phyloP scores from a whole-genome alignment of 768 basidiomycete species.

The Suillus plorans region DNA sequence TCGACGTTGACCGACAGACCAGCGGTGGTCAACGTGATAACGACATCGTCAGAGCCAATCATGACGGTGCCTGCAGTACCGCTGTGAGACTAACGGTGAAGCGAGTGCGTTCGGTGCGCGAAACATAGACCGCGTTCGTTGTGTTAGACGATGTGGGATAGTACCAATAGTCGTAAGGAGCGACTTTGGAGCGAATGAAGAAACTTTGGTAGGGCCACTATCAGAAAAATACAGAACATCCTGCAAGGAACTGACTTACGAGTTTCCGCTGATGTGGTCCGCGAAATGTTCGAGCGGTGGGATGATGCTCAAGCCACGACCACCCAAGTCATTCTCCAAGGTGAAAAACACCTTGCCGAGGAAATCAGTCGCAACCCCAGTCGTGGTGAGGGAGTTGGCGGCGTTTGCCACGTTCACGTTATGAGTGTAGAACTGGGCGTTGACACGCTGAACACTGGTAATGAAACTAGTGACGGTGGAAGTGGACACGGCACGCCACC shows the following conservation, averaged over 20 bases:
- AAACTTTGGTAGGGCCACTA: background rate
- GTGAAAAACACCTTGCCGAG: background rate
- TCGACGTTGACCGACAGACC: no score
- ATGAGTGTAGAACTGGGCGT: background rate
- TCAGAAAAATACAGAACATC: background rate
- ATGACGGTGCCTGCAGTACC: no score
- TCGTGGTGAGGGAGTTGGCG: background rate
- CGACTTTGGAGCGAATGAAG: no score
- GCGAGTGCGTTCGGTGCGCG: no score
- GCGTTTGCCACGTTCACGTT: background rate
- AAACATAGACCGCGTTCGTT: no score
- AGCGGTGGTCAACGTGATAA: no score
- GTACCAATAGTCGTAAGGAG: no score
- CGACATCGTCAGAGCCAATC: no score
- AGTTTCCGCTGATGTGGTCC: background rate
- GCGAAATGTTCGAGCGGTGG: background rate
- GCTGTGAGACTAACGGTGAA: no score
- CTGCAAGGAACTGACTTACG: background rate
- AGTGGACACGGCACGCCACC: constrained; percentile 24
- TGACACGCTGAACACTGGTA: background rate
- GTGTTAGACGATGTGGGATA: no score
- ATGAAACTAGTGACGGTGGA: background rate
- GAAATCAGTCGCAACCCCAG: background rate
- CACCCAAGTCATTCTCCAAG: background rate
- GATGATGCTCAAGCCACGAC: background rate